Percentiles rank a stretch among this genome's conserved stretches.
These are phyloP conservation scores for Dipteronia sinensis DNA, from an alignment of 345 rosid genomes.

Conservation along the genomic window DNA sequence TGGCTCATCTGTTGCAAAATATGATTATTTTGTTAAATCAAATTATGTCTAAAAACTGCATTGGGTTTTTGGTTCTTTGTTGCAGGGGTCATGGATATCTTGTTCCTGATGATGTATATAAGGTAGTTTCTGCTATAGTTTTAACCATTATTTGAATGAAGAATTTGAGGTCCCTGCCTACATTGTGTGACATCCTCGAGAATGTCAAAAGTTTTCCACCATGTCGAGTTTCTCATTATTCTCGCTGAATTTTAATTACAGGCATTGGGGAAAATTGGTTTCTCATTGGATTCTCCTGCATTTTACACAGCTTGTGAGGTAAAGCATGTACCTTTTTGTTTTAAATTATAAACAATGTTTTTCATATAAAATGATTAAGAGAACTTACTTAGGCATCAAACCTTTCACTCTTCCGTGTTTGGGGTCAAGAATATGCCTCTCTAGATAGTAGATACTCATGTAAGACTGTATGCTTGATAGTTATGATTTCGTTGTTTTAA, in stretches of 20 bases:
- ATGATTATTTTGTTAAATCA: neutral
- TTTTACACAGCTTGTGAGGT: slow-evolving; percentile 75
- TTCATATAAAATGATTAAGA: neutral
- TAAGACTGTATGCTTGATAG: neutral
- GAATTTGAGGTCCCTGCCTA: neutral
- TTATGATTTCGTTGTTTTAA: too few species aligned
- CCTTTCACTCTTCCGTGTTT: neutral
- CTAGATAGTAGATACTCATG: neutral
- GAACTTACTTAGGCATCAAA: neutral
- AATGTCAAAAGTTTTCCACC: too few species aligned
- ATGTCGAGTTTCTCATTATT: neutral
- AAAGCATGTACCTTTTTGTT: slow-evolving; percentile 5
- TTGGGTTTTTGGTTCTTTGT: slow-evolving; percentile 8
- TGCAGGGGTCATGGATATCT: slow-evolving; percentile 64
- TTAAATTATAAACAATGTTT: neutral
- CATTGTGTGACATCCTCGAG: slow-evolving; percentile 4
- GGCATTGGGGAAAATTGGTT: slow-evolving; percentile 69
- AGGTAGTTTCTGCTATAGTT: slow-evolving; percentile 39
- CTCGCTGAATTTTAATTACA: slow-evolving; percentile 30
- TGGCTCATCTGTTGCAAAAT: neutral
- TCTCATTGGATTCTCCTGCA: slow-evolving; percentile 64
- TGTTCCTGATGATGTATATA: slow-evolving; percentile 50
- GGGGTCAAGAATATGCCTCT: neutral
- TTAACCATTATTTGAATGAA: neutral
- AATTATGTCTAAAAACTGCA: neutral